Conservation (phyloP, 2,329 filamentous ascomycete species). For the Mollisia scopiformis region DNA sequence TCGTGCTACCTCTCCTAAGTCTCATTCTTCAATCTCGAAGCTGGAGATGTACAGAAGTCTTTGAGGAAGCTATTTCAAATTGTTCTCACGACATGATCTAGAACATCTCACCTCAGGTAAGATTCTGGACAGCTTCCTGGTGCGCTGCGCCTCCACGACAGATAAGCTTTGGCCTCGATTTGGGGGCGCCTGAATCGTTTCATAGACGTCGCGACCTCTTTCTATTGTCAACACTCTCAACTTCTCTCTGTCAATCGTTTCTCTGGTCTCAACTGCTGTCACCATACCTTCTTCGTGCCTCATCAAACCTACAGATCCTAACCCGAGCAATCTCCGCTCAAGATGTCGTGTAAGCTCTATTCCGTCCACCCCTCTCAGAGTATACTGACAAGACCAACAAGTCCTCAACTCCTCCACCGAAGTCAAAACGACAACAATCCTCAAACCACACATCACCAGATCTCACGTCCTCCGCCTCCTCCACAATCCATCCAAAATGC, state of each 20-base stretch:
- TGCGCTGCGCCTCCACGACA: neutral
- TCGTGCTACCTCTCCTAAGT: neutral
- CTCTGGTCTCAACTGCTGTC: neutral
- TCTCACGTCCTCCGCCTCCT: conserved; percentile 72
- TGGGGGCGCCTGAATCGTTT: neutral
- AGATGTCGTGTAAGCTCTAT: conserved; percentile 31
- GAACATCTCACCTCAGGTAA: neutral
- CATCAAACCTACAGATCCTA: neutral
- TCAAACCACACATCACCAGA: conserved; percentile 68
- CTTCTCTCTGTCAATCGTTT: neutral
- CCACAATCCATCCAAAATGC: conserved; percentile 79
- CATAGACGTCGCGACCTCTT: neutral
- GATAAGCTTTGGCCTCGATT: neutral
- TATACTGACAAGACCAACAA: conserved; percentile 6
- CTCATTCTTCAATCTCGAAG: neutral
- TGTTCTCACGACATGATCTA: neutral
- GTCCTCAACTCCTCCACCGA: conserved; percentile 30
- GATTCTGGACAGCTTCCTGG: neutral
- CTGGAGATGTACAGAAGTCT: neutral
- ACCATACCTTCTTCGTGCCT: neutral
- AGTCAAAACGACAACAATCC: conserved; percentile 63
- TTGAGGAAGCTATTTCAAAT: neutral
- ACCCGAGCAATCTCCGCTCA: neutral
- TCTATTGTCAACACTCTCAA: neutral
- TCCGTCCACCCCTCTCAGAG: neutral